phyloP scores from a whole-genome alignment of 1,284 basidiomycete genomes.

The Caloboletus firmus region DNA sequence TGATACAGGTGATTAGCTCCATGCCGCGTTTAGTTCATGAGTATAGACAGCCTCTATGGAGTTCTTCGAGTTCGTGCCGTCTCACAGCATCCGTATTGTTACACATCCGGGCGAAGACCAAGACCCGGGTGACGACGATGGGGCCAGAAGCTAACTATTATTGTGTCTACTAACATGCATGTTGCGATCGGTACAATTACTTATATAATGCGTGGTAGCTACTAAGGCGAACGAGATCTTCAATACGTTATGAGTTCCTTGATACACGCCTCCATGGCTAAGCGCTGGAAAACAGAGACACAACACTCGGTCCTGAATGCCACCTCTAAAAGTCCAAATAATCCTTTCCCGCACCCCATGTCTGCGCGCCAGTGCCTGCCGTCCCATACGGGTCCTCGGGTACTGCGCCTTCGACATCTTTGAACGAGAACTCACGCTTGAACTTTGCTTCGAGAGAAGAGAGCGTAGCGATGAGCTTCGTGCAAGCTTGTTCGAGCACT shows the following conservation, averaged over 20 bases:
- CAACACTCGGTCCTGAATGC: background rate
- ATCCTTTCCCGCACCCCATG: conserved; percentile 53
- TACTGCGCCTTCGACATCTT: conserved; percentile 57
- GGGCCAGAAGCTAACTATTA: no score
- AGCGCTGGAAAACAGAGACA: background rate
- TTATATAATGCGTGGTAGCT: no score
- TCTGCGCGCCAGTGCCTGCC: conserved; percentile 36
- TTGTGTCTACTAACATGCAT: no score
- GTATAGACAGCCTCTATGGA: background rate
- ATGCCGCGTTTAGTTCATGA: background rate
- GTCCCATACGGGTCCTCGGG: conserved; percentile 63
- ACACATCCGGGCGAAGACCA: no score
- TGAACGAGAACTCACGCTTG: conserved; percentile 74
- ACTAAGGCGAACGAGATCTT: no score
- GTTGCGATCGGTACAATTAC: no score
- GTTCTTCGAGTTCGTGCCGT: background rate
- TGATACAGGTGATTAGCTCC: background rate
- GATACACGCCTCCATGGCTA: background rate
- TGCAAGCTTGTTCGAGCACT: conserved; percentile 83
- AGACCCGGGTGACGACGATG: no score
- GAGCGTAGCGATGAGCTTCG: conserved; percentile 78
- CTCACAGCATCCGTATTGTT: background rate
- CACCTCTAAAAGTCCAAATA: conserved; percentile 63
- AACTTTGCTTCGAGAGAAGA: conserved; percentile 68
- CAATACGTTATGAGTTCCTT: background rate